Conservation (phyloP, 1,284 basidiomycete genomes). For the Ganoderma lucidum region DNA sequence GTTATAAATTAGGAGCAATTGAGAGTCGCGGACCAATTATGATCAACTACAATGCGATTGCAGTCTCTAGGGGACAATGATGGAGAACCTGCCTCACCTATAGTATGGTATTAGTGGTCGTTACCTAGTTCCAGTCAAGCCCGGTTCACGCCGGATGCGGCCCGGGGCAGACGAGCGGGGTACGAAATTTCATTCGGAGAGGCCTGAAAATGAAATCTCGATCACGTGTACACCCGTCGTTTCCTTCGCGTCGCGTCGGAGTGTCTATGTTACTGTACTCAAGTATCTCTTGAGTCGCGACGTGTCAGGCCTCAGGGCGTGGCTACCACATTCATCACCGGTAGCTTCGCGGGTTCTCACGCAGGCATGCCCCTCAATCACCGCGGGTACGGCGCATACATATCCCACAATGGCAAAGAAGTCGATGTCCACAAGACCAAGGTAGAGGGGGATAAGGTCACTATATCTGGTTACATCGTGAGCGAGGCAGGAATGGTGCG, state of each 20-base stretch:
- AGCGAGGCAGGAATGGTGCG: slow-evolving; percentile 35
- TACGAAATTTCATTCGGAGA: too few relatives aligned
- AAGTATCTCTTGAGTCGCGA: slow-evolving; percentile 4
- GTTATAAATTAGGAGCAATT: too few relatives aligned
- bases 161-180: neutral
- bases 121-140: too few relatives aligned
- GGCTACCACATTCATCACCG: neutral
- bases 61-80: too few relatives aligned
- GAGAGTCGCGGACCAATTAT: too few relatives aligned
- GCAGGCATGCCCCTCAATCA: slow-evolving; percentile 20
- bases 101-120: too few relatives aligned
- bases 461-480: slow-evolving; percentile 32
- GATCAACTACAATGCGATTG: too few relatives aligned
- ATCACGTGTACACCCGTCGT: slow-evolving; percentile 17
- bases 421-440: slow-evolving; percentile 27
- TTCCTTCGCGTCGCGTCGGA: slow-evolving; percentile 14
- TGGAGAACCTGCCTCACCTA: too few relatives aligned
- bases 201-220: neutral
- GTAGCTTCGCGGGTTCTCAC: neutral
- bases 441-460: slow-evolving; percentile 28
- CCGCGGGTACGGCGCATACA: slow-evolving; percentile 26
- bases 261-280: too few relatives aligned
- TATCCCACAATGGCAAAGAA: slow-evolving; percentile 32
- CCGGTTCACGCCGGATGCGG: too few relatives aligned
- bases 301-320: too few relatives aligned